Base-by-base conservation (phyloP, 129 eudicot genomes). In the Dittrichia graveolens region DNA sequence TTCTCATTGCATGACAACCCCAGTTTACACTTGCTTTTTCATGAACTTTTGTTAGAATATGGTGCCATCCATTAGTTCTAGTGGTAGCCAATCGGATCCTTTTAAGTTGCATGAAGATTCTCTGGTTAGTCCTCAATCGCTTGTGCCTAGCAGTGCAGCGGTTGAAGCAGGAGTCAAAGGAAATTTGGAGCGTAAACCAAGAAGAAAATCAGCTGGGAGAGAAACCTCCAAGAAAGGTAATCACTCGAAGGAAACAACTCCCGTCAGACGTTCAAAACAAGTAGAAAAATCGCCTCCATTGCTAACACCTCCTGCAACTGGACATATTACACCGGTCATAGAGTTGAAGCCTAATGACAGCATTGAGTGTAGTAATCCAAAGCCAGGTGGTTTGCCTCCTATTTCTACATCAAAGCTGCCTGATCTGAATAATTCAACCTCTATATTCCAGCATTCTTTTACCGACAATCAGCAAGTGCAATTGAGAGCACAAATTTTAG, bases 401-500 rank as follows among this genome's bases (percentile, higher is more conserved):
- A 60, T 79, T 68, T 72, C 91, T 18, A 41, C 82, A 47, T 82
- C 86, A 52, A 79, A 54, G 68, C 71, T 75, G 39, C 97, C 96
- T 8, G 87, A 90, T 79, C 74, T 85, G 39, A 88, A 84, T 69
- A 75, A 86, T 45, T 79, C 91, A 74, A 81, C 75, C 71, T 43
- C 83, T 35, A 41, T 69, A 16, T 74, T 69, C 72, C 97, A 83
- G 5, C 96, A 86, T 80, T 89, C 97, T 75, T 88, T 95, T 59
- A 88, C 94, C 4, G 97, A 95, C 81, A 55, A 65, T 56, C 99
- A 95, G 60, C 99, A 95, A 88, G 82, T 95, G 75, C 97, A 95
- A 76, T 70, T 95, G 63, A 85, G 99, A 79, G 97, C 99, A 2
- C 99, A 95, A 74, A 95, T 95, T 35, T 81, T 90, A 81, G 99